Evolutionary conservation across 257 asterid species (phyloP).

Genomic region (Solanum phureja): DNA sequence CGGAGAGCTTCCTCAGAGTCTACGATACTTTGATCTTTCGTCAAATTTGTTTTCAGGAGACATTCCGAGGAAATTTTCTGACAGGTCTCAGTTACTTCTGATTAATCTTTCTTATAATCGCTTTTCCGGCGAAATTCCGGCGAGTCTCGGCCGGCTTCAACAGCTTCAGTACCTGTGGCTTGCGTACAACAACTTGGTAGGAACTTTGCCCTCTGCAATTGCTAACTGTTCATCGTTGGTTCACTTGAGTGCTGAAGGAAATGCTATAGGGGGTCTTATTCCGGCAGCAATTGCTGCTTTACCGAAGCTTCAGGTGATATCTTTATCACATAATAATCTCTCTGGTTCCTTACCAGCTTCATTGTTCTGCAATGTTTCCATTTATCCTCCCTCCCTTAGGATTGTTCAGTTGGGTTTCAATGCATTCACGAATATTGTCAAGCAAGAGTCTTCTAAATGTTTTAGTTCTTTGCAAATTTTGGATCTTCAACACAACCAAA

Average conservation of each 20-base stretch:
- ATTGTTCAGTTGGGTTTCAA: conserved; percentile 53
- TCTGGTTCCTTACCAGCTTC: conserved; percentile 50
- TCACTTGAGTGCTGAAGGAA: conserved; percentile 59
- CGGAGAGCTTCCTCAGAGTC: conserved; percentile 20
- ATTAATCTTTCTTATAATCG: conserved; percentile 41
- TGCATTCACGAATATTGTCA: conserved; percentile 35
- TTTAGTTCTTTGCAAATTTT: conserved; percentile 28
- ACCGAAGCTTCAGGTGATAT: conserved; percentile 41
- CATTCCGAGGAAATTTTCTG: conserved; percentile 24
- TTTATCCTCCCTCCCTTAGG: conserved; percentile 37
- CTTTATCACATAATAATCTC: conserved; percentile 36
- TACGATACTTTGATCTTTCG: conserved; percentile 44
- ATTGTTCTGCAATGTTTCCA: conserved; percentile 45
- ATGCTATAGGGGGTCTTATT: conserved; percentile 40
- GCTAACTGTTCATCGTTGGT: conserved; percentile 62
- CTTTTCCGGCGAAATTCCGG: conserved; percentile 51
- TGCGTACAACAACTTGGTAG: conserved; percentile 38
- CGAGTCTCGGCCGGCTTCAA: conserved; percentile 39
- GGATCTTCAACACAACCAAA: conserved; percentile 36
- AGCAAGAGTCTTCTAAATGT: conserved; percentile 21
- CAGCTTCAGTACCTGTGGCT: conserved; percentile 49
- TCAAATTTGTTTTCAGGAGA: conserved; percentile 44
- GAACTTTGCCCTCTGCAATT: conserved; percentile 59
- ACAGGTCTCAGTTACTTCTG: conserved; percentile 22
- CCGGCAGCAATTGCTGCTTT: conserved; percentile 46